Evolutionary conservation across 805 yeast genomes (phyloP).

Genomic region (Yarrowia porcina): DNA sequence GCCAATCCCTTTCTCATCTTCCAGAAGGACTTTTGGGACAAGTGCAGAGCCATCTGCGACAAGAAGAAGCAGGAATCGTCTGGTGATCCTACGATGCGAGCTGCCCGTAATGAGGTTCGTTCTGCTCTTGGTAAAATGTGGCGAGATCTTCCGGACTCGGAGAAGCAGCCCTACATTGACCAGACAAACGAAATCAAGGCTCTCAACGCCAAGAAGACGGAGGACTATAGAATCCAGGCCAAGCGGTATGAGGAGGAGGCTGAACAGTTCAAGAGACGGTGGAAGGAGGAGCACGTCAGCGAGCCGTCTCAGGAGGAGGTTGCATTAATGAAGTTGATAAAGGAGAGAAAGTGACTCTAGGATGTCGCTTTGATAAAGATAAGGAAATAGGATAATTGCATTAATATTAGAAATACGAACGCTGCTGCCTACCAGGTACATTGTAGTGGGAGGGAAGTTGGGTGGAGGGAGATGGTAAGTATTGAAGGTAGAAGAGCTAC

Average conservation of each 20-base stretch:
- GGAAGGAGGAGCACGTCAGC: slow-evolving; percentile 41
- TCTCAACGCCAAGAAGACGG: slow-evolving; percentile 37
- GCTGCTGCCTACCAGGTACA: no score
- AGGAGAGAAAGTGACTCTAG: slow-evolving; percentile 28
- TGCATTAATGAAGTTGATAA: slow-evolving; percentile 29
- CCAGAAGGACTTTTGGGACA: slow-evolving; percentile 45
- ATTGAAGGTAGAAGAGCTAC: no score
- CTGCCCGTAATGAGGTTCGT: slow-evolving; percentile 43
- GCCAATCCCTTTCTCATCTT: slow-evolving; percentile 44
- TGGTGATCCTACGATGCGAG: slow-evolving; percentile 37
- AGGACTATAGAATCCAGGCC: slow-evolving; percentile 36
- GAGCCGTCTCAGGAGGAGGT: slow-evolving; percentile 35
- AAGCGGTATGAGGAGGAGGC: slow-evolving; percentile 41
- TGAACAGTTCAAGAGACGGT: slow-evolving; percentile 40
- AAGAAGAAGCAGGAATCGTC: slow-evolving; percentile 34
- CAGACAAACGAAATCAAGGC: slow-evolving; percentile 38
- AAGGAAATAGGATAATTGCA: slow-evolving; percentile 19
- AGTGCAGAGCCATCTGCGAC: slow-evolving; percentile 40
- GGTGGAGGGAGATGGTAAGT: no score
- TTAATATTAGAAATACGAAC: background rate
- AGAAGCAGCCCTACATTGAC: slow-evolving; percentile 41
- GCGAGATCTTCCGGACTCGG: slow-evolving; percentile 41
- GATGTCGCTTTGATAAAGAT: slow-evolving; percentile 30
- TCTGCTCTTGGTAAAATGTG: slow-evolving; percentile 43
- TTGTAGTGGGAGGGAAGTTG: no score